Evolutionary conservation across 345 rosid genomes (phyloP).

Genomic region (Microcos paniculata): DNA sequence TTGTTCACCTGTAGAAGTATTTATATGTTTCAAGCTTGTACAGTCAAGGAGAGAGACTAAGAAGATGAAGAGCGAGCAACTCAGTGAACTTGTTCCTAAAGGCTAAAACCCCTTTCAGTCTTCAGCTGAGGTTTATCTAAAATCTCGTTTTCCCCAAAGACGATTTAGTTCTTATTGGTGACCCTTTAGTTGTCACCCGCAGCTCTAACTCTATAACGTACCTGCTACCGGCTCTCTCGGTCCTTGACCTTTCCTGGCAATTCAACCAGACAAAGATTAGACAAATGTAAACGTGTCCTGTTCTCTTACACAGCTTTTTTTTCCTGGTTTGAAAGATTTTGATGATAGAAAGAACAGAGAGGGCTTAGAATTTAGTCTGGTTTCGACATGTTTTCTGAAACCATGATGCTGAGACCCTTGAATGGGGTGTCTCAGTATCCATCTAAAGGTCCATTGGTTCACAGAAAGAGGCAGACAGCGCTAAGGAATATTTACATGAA

Average conservation of each 20-base stretch:
- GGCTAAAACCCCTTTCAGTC: slow-evolving; percentile 27
- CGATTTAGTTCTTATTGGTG: not conserved
- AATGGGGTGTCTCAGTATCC: slow-evolving; percentile 35
- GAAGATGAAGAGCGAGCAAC: slow-evolving; percentile 7
- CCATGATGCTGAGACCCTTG: slow-evolving; percentile 41
- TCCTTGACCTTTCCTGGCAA: not conserved
- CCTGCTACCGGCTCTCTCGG: slow-evolving; percentile 31
- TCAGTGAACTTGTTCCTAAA: not conserved
- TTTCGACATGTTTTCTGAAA: not conserved
- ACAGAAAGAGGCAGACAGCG: slow-evolving; percentile 29
- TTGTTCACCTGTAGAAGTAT: not conserved
- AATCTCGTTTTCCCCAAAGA: not conserved
- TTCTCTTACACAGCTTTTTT: slow-evolving; percentile 35
- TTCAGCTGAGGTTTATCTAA: slow-evolving; percentile 19
- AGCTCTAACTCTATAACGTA: slow-evolving; percentile 9
- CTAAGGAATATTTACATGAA: slow-evolving; percentile 33
- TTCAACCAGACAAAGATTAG: not conserved
- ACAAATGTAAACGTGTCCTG: slow-evolving; percentile 42
- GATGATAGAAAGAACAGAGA: not conserved
- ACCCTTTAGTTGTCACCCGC: slow-evolving; percentile 19
- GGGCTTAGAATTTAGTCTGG: not conserved
- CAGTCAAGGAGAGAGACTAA: not conserved
- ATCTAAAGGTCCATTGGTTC: slow-evolving; percentile 18
- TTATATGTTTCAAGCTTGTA: not conserved
- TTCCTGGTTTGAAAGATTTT: not conserved